Conservation (phyloP, 441 rosid species). For the Pelargonium myrrhifolium region DNA sequence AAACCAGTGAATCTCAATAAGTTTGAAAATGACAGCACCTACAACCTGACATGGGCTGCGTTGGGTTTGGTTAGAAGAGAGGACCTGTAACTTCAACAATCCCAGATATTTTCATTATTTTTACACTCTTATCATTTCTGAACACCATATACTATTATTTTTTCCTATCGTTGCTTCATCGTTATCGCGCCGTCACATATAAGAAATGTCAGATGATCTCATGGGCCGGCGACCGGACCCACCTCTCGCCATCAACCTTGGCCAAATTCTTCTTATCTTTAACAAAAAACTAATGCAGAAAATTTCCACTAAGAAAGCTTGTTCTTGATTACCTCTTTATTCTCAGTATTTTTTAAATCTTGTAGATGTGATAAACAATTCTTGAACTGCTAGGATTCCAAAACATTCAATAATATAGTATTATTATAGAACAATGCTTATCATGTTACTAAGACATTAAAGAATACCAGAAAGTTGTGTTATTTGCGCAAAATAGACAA, state of each 20-base stretch:
- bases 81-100: constrained; percentile 7
- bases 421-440: background rate
- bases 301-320: background rate
- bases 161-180: constrained; percentile 18
- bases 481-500: no score
- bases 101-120: constrained; percentile 21
- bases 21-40: constrained; percentile 19
- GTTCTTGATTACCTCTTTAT: background rate
- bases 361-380: constrained; percentile 1
- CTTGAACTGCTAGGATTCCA: constrained; percentile 18
- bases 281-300: constrained; percentile 4
- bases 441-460: constrained; percentile 3
- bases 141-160: constrained; percentile 6
- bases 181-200: constrained; percentile 49
- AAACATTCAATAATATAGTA: background rate
- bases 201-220: constrained; percentile 46
- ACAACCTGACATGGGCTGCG: constrained; percentile 18
- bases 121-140: background rate
- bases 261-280: background rate
- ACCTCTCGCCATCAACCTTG: constrained; percentile 25
- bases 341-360: background rate
- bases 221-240: constrained; percentile 52
- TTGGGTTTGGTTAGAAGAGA: constrained; percentile 25
- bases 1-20: no score
- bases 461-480: background rate